These are phyloP conservation scores for Gaillardinia entomophila DNA, from an alignment of 805 yeast genomes.

Conservation along the genomic window DNA sequence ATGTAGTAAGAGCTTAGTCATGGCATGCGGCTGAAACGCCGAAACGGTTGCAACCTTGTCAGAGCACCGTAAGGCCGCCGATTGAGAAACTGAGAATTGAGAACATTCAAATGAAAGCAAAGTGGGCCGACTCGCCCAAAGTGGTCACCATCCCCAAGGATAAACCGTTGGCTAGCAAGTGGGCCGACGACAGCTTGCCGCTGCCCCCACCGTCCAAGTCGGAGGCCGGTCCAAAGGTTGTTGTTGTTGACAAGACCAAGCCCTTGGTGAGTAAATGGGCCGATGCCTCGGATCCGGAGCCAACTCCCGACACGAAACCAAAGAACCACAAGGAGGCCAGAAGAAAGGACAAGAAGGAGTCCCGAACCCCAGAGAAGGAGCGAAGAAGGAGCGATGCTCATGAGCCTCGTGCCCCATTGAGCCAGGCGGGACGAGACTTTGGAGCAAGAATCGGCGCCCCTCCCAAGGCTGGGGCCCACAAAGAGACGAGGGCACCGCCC, in stretches of 20 bases:
- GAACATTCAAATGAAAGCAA: too few species aligned
- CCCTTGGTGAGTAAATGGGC: slow-evolving; percentile 33
- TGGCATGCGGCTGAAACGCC: too few species aligned
- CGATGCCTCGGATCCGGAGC: slow-evolving; percentile 6
- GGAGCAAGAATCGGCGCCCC: neutral
- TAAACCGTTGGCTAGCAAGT: neutral
- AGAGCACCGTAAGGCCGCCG: too few species aligned
- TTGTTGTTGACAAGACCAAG: slow-evolving; percentile 7
- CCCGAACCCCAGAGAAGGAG: neutral
- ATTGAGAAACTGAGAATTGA: too few species aligned
- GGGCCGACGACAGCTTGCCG: neutral
- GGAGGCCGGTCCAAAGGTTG: too few species aligned
- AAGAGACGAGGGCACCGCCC: too few species aligned
- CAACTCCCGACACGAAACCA: too few species aligned
- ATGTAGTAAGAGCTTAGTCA: too few species aligned
- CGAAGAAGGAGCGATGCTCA: slow-evolving; percentile 3
- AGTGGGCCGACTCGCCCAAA: too few species aligned
- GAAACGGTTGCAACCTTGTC: too few species aligned
- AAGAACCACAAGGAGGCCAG: slow-evolving; percentile 1
- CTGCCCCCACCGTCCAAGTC: neutral
- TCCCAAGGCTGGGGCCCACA: too few species aligned
- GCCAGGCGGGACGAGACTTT: neutral
- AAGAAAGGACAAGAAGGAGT: slow-evolving; percentile 1
- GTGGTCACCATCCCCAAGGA: neutral
- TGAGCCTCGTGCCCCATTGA: neutral